Conservation (phyloP, 2,329 filamentous ascomycete genomes). For the Cladosporium sp. region DNA sequence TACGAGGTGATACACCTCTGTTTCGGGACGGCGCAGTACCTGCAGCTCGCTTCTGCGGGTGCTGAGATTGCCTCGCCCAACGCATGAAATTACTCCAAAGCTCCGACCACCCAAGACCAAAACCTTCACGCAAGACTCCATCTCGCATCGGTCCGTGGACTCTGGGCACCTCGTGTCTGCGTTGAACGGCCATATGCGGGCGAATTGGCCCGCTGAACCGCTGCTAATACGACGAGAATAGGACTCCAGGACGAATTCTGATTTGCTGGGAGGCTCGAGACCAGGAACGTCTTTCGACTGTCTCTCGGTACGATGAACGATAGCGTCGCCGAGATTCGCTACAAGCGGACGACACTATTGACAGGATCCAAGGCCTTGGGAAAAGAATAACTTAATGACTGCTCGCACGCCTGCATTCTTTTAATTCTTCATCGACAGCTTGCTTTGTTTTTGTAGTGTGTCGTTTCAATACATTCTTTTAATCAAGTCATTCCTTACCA, state of each 20-base stretch:
- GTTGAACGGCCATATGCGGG: background rate
- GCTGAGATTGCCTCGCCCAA: background rate
- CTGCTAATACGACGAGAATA: background rate
- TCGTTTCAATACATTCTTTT: conserved; percentile 15
- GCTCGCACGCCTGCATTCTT: background rate
- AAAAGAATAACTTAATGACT: conserved; percentile 8
- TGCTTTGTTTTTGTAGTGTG: conserved; percentile 4
- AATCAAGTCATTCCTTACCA: conserved; percentile 13
- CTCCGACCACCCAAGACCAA: conserved; percentile 8
- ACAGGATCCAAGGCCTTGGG: background rate
- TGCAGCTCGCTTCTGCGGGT: conserved; percentile 2
- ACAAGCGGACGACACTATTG: conserved; percentile 9
- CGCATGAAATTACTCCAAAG: conserved; percentile 7
- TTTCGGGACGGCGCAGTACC: background rate
- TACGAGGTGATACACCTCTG: background rate
- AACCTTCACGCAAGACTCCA: background rate
- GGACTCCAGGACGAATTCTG: background rate
- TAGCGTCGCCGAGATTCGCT: conserved; percentile 14
- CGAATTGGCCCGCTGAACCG: conserved; percentile 9
- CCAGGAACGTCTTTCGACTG: background rate
- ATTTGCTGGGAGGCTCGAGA: background rate
- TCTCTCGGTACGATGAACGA: conserved; percentile 3
- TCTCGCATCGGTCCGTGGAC: conserved; percentile 11
- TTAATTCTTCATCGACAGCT: background rate
- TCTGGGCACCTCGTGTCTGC: conserved; percentile 16